Evolutionary conservation across 345 rosid species (phyloP).

Genomic region (Cochlearia excelsa): DNA sequence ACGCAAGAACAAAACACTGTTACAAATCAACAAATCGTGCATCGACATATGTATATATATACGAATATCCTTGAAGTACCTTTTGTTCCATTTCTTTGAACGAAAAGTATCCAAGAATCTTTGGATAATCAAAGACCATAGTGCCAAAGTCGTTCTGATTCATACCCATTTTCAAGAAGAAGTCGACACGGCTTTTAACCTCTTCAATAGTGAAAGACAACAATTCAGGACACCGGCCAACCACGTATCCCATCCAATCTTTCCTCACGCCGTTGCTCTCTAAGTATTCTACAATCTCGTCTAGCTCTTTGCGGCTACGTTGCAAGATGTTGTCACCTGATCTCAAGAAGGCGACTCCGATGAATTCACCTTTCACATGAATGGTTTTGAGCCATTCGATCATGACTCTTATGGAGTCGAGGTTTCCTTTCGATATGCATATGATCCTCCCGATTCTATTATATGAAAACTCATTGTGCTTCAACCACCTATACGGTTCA

Average conservation of each 20-base stretch:
- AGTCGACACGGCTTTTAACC: conserved; percentile 56
- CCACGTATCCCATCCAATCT: conserved; percentile 87
- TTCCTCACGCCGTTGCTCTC: conserved; percentile 73
- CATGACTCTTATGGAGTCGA: conserved; percentile 50
- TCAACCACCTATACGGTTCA: conserved; percentile 75
- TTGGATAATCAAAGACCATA: conserved; percentile 84
- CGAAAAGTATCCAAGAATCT: conserved; percentile 59
- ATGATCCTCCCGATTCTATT: conserved; percentile 73
- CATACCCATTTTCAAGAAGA: conserved; percentile 80
- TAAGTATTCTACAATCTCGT: conserved; percentile 60
- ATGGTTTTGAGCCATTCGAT: conserved; percentile 72
- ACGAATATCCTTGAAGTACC: conserved; percentile 36
- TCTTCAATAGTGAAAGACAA: conserved; percentile 64
- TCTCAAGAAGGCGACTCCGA: conserved; percentile 60
- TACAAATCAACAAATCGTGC: neutral
- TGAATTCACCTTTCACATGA: conserved; percentile 74
- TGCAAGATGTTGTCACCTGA: conserved; percentile 61
- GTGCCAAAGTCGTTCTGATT: conserved; percentile 80
- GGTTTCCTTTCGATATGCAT: conserved; percentile 62
- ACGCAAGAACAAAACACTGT: conserved; percentile 12
- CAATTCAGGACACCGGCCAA: conserved; percentile 69
- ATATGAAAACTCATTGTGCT: conserved; percentile 69
- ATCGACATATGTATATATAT: too few relatives aligned
- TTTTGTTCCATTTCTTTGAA: conserved; percentile 79
- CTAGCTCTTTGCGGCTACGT: conserved; percentile 48